phyloP scores from a whole-genome alignment of 257 asterid genomes.

The Striga asiatica region DNA sequence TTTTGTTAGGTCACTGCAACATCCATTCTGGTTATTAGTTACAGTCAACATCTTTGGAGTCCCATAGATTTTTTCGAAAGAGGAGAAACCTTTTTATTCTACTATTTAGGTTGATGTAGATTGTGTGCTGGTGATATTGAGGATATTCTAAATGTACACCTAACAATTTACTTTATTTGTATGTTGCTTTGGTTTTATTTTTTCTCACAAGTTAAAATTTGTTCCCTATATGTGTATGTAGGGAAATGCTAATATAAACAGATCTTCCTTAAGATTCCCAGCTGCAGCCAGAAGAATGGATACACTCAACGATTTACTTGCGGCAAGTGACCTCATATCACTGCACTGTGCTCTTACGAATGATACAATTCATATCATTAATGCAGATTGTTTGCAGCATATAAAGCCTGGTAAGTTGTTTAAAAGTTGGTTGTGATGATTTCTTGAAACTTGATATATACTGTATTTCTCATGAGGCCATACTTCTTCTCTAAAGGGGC shows the following conservation, averaged over 20 bases:
- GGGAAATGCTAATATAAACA: slow-evolving; percentile 58
- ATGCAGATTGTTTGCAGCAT: slow-evolving; percentile 88
- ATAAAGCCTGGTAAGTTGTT: slow-evolving; percentile 68
- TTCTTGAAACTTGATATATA: neutral
- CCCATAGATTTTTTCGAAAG: too few species aligned
- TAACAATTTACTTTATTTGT: too few species aligned
- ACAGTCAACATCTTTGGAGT: too few species aligned
- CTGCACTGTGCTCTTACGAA: slow-evolving; percentile 86
- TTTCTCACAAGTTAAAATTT: neutral
- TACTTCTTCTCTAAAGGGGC: slow-evolving; percentile 58
- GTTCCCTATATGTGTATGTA: slow-evolving; percentile 16
- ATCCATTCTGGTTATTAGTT: too few species aligned
- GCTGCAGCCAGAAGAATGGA: slow-evolving; percentile 98
- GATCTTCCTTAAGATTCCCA: slow-evolving; percentile 63
- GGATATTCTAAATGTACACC: too few species aligned
- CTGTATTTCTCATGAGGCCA: slow-evolving; percentile 20
- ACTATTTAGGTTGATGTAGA: too few species aligned
- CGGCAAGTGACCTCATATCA: slow-evolving; percentile 94
- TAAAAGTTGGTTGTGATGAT: neutral
- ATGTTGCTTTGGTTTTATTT: neutral
- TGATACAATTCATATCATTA: slow-evolving; percentile 81
- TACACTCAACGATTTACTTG: slow-evolving; percentile 92
- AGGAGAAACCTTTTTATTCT: too few species aligned
- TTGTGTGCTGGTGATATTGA: too few species aligned
- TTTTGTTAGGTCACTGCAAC: too few species aligned